Conservation (phyloP, 768 basidiomycete genomes). For the Agrocybe pediades region DNA sequence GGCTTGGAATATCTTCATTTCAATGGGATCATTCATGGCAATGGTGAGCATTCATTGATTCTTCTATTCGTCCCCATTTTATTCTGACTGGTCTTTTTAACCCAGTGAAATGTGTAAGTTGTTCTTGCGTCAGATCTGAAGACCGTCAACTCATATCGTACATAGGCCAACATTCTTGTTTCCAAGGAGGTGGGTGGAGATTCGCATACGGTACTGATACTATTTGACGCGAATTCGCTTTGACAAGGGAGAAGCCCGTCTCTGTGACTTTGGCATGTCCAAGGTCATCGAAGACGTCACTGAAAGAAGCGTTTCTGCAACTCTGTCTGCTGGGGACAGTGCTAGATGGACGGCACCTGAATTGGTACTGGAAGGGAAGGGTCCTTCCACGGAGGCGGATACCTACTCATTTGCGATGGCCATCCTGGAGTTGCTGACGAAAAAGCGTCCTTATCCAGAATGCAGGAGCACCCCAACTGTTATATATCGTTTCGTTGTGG, state of each 20-base stretch:
- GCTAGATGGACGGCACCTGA: constrained; percentile 68
- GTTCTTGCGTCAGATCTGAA: constrained; percentile 11
- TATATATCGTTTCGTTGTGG: constrained; percentile 41
- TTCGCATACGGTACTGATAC: no score
- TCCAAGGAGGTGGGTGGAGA: constrained; percentile 41
- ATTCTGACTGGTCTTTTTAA: neutral
- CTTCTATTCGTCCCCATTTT: neutral
- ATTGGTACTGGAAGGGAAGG: constrained; percentile 47
- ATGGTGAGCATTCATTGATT: constrained; percentile 44
- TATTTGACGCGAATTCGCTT: neutral
- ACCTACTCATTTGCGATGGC: constrained; percentile 64
- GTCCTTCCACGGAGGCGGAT: constrained; percentile 51
- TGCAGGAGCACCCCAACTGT: constrained; percentile 52
- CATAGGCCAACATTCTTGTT: constrained; percentile 60
- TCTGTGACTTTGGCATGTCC: constrained; percentile 68
- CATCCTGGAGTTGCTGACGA: constrained; percentile 58
- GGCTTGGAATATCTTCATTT: constrained; percentile 61
- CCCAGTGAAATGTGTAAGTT: constrained; percentile 61
- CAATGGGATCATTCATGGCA: constrained; percentile 56
- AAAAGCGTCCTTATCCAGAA: constrained; percentile 51
- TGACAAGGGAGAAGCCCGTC: constrained; percentile 50
- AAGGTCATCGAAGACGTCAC: constrained; percentile 61
- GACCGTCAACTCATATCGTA: neutral
- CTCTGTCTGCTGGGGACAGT: constrained; percentile 48
- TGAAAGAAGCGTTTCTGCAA: constrained; percentile 45